These are phyloP conservation scores for Platismatia glauca DNA, from an alignment of 495 filamentous ascomycete genomes.

Conservation along the genomic window DNA sequence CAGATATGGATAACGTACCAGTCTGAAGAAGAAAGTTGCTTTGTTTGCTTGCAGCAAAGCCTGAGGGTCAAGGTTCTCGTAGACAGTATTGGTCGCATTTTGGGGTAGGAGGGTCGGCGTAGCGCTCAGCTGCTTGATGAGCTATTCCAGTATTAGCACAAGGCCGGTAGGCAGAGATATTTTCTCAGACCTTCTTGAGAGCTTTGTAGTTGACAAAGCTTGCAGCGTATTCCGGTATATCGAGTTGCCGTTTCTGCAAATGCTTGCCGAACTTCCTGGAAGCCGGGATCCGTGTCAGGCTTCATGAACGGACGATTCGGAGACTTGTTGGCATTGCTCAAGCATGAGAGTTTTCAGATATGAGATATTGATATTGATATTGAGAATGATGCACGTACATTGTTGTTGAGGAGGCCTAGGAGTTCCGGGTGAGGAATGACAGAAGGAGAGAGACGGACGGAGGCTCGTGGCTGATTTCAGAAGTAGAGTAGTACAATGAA, in stretches of 20 bases:
- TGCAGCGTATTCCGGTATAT: conserved; percentile 97
- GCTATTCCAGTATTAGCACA: conserved; percentile 43
- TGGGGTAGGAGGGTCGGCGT: conserved; percentile 74
- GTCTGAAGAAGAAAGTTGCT: conserved; percentile 95
- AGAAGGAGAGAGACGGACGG: not conserved
- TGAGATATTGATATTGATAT: conserved; percentile 3
- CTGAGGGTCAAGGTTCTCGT: conserved; percentile 61
- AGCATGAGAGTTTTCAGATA: not conserved
- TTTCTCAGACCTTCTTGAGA: conserved; percentile 72
- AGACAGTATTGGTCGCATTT: conserved; percentile 47
- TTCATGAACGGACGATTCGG: not conserved
- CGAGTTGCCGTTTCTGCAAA: conserved; percentile 95
- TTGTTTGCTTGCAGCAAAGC: conserved; percentile 92
- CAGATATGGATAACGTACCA: conserved; percentile 47
- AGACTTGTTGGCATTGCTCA: not conserved
- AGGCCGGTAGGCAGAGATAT: not conserved
- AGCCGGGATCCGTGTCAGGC: conserved; percentile 15
- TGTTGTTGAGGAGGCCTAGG: not conserved
- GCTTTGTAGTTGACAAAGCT: conserved; percentile 99
- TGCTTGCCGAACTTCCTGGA: conserved; percentile 98
- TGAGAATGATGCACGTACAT: conserved; percentile 23
- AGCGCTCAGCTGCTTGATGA: conserved; percentile 94
- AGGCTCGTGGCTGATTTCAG: too few relatives aligned
- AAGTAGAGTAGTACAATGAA: not conserved
- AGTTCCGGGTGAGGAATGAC: not conserved